Conservation (phyloP, 2,329 filamentous ascomycete species). For the Aureobasidium sp. region DNA sequence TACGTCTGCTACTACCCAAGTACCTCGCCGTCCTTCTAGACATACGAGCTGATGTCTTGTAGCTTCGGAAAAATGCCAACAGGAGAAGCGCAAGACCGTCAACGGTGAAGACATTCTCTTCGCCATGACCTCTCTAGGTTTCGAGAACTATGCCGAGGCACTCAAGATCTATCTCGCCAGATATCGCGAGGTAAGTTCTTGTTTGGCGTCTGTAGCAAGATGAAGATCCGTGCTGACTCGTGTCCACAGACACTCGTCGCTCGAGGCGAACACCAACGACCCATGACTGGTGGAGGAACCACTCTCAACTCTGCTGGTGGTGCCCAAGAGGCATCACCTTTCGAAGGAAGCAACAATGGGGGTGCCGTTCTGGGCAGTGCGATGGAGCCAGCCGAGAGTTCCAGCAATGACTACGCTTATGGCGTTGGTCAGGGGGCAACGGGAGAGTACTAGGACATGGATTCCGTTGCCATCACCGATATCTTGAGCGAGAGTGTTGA, state of each 20-base stretch:
- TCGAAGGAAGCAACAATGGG: slow-evolving; percentile 34
- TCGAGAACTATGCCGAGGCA: slow-evolving; percentile 97
- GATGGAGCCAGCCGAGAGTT: slow-evolving; percentile 37
- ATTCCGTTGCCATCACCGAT: neutral
- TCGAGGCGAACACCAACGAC: slow-evolving; percentile 56
- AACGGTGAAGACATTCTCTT: slow-evolving; percentile 98
- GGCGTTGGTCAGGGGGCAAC: slow-evolving; percentile 15
- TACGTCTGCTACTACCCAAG: slow-evolving; percentile 41
- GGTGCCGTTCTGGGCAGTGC: slow-evolving; percentile 33
- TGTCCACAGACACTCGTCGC: slow-evolving; percentile 70
- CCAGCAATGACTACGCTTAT: slow-evolving; percentile 31
- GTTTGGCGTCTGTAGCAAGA: neutral
- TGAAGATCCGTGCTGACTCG: slow-evolving; percentile 14
- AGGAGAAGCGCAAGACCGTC: slow-evolving; percentile 98
- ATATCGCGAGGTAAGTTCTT: slow-evolving; percentile 81
- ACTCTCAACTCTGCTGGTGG: slow-evolving; percentile 23
- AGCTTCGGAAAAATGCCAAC: slow-evolving; percentile 99
- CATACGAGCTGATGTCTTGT: slow-evolving; percentile 17
- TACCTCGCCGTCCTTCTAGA: neutral
- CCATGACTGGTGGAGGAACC: slow-evolving; percentile 36
- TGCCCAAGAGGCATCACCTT: slow-evolving; percentile 25
- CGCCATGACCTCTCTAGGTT: slow-evolving; percentile 96
- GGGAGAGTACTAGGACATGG: slow-evolving; percentile 14
- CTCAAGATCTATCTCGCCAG: slow-evolving; percentile 97
- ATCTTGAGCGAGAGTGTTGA: too few relatives aligned